A percentile compares a stretch with the other conserved stretches of the same genome.
phyloP scores from a whole-genome alignment of 139 green algal species.

The Coelastrella sp. region DNA sequence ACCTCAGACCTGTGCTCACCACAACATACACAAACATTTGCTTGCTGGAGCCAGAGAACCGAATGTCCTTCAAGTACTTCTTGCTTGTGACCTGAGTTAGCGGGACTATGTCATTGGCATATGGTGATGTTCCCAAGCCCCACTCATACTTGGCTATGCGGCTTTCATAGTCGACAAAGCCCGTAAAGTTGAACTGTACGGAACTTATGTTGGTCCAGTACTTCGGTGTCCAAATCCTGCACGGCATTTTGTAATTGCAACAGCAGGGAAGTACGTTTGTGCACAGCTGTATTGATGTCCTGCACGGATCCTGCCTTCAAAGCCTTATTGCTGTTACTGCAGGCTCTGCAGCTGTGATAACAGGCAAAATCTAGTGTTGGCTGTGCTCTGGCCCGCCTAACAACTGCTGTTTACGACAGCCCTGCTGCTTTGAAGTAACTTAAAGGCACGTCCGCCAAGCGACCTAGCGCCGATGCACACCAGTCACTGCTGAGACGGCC shows the following conservation, averaged over 20 bases:
- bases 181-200: constrained; percentile 54
- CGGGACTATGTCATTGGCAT: constrained; percentile 53
- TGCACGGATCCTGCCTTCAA: no score
- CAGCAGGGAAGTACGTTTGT: background rate
- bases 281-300: no score
- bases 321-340: no score
- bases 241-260: no score
- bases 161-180: constrained; percentile 48
- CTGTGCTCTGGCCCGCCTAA: no score
- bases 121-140: constrained; percentile 61
- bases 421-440: no score
- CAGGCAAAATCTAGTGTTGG: no score
- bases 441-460: no score
- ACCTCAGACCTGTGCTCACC: background rate
- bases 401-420: no score
- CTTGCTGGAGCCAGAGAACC: constrained; percentile 15
- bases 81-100: background rate
- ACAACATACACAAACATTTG: constrained; percentile 28
- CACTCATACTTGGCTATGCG: constrained; percentile 61
- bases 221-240: constrained; percentile 34
- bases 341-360: no score
- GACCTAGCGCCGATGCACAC: background rate
- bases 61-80: constrained; percentile 38
- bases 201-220: constrained; percentile 43
- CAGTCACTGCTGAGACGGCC: background rate